Conservation (phyloP, 2,329 filamentous ascomycete species). For the Claviceps monticola region DNA sequence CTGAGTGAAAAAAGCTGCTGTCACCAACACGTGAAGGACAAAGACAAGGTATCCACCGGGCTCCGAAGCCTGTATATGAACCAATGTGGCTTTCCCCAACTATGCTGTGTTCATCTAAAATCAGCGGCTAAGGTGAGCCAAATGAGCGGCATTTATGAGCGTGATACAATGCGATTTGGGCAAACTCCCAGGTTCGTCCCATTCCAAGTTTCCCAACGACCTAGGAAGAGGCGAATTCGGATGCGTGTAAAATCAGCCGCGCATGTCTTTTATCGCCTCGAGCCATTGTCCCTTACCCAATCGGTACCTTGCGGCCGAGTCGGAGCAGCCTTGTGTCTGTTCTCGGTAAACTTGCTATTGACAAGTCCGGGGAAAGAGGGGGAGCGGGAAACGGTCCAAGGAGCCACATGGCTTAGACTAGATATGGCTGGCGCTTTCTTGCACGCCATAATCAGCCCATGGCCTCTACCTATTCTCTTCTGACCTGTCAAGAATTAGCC, state of each 20-base stretch:
- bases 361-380: neutral
- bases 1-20: neutral
- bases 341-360: neutral
- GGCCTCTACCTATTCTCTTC: neutral
- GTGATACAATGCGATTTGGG: neutral
- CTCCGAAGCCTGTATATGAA: neutral
- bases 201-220: neutral
- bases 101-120: neutral
- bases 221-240: neutral
- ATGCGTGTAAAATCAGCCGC: neutral
- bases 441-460: conserved; percentile 1
- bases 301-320: neutral
- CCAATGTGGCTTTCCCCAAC: neutral
- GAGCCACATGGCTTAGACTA: neutral
- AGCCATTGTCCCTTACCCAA: neutral
- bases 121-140: neutral
- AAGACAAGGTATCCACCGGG: neutral
- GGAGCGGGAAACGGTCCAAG: neutral
- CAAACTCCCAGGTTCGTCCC: neutral
- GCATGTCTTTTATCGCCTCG: neutral
- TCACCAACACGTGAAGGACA: neutral
- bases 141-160: neutral
- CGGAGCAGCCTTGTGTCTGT: too few species aligned
- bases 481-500: neutral
- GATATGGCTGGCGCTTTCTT: conserved; percentile 1